Base-by-base conservation (phyloP, 140 eudicot genomes). In the Ambrosia hybrid region DNA sequence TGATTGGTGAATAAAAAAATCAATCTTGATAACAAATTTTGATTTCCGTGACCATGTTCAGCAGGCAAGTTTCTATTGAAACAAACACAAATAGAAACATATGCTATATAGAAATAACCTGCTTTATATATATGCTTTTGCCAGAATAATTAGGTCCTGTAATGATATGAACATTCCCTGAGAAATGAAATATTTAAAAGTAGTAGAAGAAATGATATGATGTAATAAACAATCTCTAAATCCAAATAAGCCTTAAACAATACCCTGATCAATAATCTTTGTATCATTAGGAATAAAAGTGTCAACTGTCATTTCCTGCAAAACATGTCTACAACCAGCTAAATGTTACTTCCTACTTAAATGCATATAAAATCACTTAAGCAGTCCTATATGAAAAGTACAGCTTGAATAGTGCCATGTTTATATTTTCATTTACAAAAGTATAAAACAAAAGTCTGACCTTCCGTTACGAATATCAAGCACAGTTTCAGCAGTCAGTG, bases 91-190 rank as follows among this genome's bases (percentile, higher is more conserved):
- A 62, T 39, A 13, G 30, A 33, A 70, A 9, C 33, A 16, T 26
- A 69, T 33, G 46, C 4, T 2, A 8, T 49, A 12, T 14, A 37
- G 36, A 26, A 17, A 76, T 7, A 41, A 88, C 99, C 99, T 94
- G 99, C 85, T 94, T 90, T 65, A 94, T 83, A 71, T 90, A 94
- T 85, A 94, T 90, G 78, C 96, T 94, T 80, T 94, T 94, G 21
- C 97, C 99, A 14, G 99, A 94, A 80, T 90, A 94, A 73, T 94
- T 90, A 30, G 99, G 99, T 72, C 99, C 99, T n/a, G 96, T 90
- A 26, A 88, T 94, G 79, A 90, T 90, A 74, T 81, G 82, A 80
- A 88, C 77, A 79, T 83, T 88, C 78, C 97, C 97, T 94, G 94
- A 63, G 66, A 72, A 82, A 52, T 55, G 68, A 59, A 69, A 69